These are phyloP conservation scores for Colletotrichum lentis DNA, from an alignment of 2,329 filamentous ascomycete genomes.

Conservation along the genomic window DNA sequence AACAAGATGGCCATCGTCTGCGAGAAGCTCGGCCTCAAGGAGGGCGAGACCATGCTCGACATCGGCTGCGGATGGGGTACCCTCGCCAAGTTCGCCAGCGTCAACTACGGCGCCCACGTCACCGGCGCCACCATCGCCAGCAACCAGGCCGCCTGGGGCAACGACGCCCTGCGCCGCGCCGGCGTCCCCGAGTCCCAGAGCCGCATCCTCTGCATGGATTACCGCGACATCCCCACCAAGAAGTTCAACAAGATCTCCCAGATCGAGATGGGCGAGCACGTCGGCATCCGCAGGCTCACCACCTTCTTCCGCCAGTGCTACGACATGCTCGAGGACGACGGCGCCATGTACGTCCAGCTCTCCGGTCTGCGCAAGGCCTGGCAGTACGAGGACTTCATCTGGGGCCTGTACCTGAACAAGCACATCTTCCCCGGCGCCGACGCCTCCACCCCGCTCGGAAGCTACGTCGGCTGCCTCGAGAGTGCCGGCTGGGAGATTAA, in stretches of 20 bases:
- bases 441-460: slow-evolving; percentile 90
- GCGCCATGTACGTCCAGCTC: slow-evolving; percentile 94
- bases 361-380: slow-evolving; percentile 92
- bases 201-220: slow-evolving; percentile 94
- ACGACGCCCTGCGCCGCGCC: slow-evolving; percentile 82
- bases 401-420: slow-evolving; percentile 99
- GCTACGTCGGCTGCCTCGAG: slow-evolving; percentile 85
- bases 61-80: slow-evolving; percentile 99
- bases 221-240: slow-evolving; percentile 88
- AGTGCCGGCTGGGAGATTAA: slow-evolving; percentile 87
- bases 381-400: slow-evolving; percentile 98
- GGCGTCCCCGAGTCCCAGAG: slow-evolving; percentile 88
- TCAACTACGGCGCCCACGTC: slow-evolving; percentile 86
- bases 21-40: slow-evolving; percentile 88
- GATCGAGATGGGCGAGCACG: slow-evolving; percentile 98
- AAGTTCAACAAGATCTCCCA: slow-evolving; percentile 96
- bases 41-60: slow-evolving; percentile 85
- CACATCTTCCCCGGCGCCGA: slow-evolving; percentile 98
- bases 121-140: slow-evolving; percentile 93
- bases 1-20: slow-evolving; percentile 96
- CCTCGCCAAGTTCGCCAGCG: slow-evolving; percentile 88
- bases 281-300: slow-evolving; percentile 88
- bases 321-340: slow-evolving; percentile 96
- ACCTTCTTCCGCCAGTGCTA: slow-evolving; percentile 86
- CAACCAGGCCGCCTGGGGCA: slow-evolving; percentile 98